Percentiles rank a stretch among this genome's conserved stretches.
These are phyloP conservation scores for Arthrobotrys pseudoclavata DNA, from an alignment of 2,329 filamentous ascomycete species.

Conservation along the genomic window DNA sequence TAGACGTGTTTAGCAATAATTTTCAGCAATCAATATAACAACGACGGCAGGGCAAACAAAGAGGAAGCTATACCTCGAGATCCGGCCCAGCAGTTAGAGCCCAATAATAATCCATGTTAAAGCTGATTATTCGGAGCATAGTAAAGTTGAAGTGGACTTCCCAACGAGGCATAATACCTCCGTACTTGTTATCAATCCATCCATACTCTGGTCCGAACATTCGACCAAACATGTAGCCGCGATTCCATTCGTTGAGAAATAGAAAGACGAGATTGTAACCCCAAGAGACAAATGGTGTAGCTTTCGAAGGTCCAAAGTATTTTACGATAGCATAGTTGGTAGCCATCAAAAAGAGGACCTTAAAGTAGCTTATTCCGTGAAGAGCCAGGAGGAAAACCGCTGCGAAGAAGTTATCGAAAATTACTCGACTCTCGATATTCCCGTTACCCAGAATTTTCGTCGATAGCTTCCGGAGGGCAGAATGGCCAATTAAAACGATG, in stretches of 20 bases:
- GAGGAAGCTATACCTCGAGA: constrained; percentile 13
- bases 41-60: background rate
- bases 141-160: constrained; percentile 98
- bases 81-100: constrained; percentile 74
- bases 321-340: constrained; percentile 79
- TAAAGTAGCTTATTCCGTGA: constrained; percentile 87
- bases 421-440: constrained; percentile 72
- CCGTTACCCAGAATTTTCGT: constrained; percentile 71
- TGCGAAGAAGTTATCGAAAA: constrained; percentile 87
- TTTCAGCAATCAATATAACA: constrained; percentile 39
- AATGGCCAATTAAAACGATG: constrained; percentile 71
- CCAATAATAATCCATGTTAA: constrained; percentile 98
- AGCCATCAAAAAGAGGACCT: constrained; percentile 83
- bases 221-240: constrained; percentile 80
- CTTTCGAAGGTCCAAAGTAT: constrained; percentile 65
- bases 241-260: constrained; percentile 88
- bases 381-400: constrained; percentile 81
- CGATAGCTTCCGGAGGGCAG: constrained; percentile 65
- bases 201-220: constrained; percentile 71
- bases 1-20: constrained; percentile 72
- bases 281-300: constrained; percentile 85
- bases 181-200: constrained; percentile 76
- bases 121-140: constrained; percentile 90
- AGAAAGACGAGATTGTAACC: constrained; percentile 86
- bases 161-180: constrained; percentile 90